A percentile compares a stretch with the other conserved stretches of the same genome.
Evolutionary conservation across 306 rosid genomes (phyloP).

Genomic region (Benincasa hispida): DNA sequence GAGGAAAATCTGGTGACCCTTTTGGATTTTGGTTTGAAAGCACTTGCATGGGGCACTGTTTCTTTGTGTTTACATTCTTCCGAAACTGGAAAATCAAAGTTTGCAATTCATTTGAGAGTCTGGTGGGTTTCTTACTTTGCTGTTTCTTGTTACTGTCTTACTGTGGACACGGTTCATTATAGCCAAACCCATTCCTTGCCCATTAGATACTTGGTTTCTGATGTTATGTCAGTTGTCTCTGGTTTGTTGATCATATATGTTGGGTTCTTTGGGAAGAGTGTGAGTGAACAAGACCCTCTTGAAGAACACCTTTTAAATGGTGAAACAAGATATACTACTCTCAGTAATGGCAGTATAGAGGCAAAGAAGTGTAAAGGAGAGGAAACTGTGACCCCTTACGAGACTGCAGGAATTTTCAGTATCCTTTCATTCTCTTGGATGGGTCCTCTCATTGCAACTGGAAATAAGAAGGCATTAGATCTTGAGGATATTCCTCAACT

Average conservation of each 20-base stretch:
- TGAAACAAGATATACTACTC: conserved; percentile 1
- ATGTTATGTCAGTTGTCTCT: conserved; percentile 20
- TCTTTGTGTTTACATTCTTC: conserved; percentile 24
- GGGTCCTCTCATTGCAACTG: conserved; percentile 43
- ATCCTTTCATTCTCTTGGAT: conserved; percentile 70
- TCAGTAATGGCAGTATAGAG: conserved; percentile 10
- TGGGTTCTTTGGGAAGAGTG: conserved; percentile 21
- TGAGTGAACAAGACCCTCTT: conserved; percentile 24
- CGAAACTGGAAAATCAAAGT: conserved; percentile 7
- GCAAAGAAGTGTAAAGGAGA: conserved; percentile 19
- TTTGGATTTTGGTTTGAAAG: conserved; percentile 32
- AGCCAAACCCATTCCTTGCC: conserved; percentile 19
- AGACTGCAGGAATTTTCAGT: conserved; percentile 59
- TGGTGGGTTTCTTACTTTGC: conserved; percentile 42
- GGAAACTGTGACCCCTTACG: conserved; percentile 28
- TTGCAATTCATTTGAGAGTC: conserved; percentile 29
- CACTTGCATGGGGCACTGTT: conserved; percentile 34
- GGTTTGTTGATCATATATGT: conserved; percentile 36
- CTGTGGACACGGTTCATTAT: conserved; percentile 24
- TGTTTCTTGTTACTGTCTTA: conserved; percentile 34
- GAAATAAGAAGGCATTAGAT: conserved; percentile 51
- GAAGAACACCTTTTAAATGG: conserved; percentile 63
- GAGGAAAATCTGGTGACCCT: conserved; percentile 22
- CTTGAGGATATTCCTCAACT: conserved; percentile 77
- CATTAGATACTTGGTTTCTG: conserved; percentile 30